Evolutionary conservation across 116 monocot species (phyloP).

Genomic region (Papilionanthe hybrid): DNA sequence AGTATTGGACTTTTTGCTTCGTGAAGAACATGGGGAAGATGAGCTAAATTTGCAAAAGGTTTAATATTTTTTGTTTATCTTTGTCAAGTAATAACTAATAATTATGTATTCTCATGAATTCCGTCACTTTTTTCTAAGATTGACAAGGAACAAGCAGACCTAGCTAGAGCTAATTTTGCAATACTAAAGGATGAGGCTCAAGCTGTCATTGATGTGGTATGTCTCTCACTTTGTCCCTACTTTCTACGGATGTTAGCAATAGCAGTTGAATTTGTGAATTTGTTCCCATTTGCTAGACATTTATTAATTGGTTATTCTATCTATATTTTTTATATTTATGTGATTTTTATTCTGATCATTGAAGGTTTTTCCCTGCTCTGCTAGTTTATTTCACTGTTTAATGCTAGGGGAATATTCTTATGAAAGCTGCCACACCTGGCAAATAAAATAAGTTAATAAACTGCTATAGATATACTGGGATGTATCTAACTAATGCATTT

Average conservation of each 20-base stretch:
- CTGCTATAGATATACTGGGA: background rate
- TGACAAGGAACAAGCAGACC: constrained; percentile 79
- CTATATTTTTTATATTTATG: background rate
- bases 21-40: constrained; percentile 79
- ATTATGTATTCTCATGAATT: background rate
- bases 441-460: background rate
- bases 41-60: constrained; percentile 84
- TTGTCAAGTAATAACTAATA: background rate
- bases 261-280: constrained; percentile 1
- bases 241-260: background rate
- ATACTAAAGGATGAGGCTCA: constrained; percentile 82
- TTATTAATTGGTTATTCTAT: background rate
- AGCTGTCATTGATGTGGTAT: constrained; percentile 70
- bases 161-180: constrained; percentile 65
- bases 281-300: background rate
- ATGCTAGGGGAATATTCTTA: background rate
- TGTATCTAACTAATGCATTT: background rate
- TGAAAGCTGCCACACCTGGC: background rate
- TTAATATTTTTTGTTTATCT: background rate
- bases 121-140: constrained; percentile 33
- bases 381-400: background rate
- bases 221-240: background rate
- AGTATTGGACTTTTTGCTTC: constrained; percentile 62
- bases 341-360: background rate
- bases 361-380: background rate